Conservation (phyloP, 495 filamentous ascomycete species). For the Daldinia vernicosa region DNA sequence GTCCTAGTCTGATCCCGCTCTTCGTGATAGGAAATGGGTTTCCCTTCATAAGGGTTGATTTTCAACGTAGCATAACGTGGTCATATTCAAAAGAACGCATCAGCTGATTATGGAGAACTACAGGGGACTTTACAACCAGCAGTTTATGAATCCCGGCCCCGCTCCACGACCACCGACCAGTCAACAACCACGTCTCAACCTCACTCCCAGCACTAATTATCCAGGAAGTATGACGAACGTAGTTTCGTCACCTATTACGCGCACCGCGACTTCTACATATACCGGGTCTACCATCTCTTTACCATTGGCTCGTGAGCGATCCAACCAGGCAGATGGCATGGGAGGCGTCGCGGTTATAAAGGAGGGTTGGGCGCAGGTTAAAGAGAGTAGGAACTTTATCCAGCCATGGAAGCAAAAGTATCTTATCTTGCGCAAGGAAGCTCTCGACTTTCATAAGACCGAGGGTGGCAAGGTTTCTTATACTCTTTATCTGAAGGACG, state of each 20-base stretch:
- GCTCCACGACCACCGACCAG: slow-evolving; percentile 84
- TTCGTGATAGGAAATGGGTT: not conserved
- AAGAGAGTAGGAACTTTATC: slow-evolving; percentile 89
- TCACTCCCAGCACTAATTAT: slow-evolving; percentile 75
- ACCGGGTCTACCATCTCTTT: slow-evolving; percentile 73
- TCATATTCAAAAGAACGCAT: not conserved
- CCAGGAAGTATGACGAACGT: slow-evolving; percentile 82
- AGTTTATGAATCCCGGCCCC: slow-evolving; percentile 97
- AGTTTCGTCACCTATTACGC: slow-evolving; percentile 68
- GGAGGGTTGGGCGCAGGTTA: slow-evolving; percentile 83
- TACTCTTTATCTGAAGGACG: slow-evolving; percentile 82
- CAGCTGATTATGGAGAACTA: slow-evolving; percentile 28
- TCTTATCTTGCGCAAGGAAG: slow-evolving; percentile 85
- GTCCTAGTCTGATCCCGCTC: not conserved
- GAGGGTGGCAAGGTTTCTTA: slow-evolving; percentile 84
- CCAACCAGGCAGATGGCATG: slow-evolving; percentile 67
- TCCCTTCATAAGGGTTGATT: not conserved
- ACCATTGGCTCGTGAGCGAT: slow-evolving; percentile 68
- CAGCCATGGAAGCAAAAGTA: slow-evolving; percentile 85
- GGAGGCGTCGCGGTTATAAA: slow-evolving; percentile 80
- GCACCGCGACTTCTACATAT: slow-evolving; percentile 67
- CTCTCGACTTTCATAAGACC: slow-evolving; percentile 90
- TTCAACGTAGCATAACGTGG: not conserved
- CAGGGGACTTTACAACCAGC: slow-evolving; percentile 69
- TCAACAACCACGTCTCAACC: slow-evolving; percentile 79